Conservation (phyloP, 2,329 filamentous ascomycete genomes). For the Hypoxylon sp. region DNA sequence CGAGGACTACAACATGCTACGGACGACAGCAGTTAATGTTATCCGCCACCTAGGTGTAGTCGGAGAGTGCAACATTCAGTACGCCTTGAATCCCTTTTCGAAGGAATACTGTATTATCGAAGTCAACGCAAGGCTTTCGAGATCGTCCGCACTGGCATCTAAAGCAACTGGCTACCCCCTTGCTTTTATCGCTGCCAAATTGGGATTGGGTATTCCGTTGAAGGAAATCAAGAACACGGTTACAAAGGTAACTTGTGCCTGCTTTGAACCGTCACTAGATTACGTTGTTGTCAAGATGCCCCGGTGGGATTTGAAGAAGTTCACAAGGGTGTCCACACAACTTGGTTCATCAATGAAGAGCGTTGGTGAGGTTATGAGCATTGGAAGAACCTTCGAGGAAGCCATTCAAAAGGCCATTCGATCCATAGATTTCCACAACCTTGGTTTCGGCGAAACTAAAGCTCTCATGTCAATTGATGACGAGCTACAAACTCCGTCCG, state of each 20-base stretch:
- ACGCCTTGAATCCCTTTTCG: constrained; percentile 94
- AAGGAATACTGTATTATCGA: constrained; percentile 99
- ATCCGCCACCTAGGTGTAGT: constrained; percentile 97
- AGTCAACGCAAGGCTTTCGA: constrained; percentile 94
- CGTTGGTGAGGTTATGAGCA: constrained; percentile 99
- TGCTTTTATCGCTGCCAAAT: constrained; percentile 96
- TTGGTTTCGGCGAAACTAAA: constrained; percentile 92
- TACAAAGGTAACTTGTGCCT: constrained; percentile 94
- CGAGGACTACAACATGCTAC: constrained; percentile 99
- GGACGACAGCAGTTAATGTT: constrained; percentile 96
- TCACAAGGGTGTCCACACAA: constrained; percentile 94
- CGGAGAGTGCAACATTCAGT: constrained; percentile 99
- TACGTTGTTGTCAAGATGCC: constrained; percentile 99
- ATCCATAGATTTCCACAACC: constrained; percentile 92
- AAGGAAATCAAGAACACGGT: constrained; percentile 98
- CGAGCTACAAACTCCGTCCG: constrained; percentile 95
- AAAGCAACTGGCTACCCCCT: constrained; percentile 98
- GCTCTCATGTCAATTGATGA: constrained; percentile 96
- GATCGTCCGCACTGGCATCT: constrained; percentile 94
- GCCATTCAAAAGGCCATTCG: constrained; percentile 98
- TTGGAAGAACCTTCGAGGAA: constrained; percentile 96
- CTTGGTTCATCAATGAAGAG: constrained; percentile 99
- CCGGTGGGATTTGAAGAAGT: constrained; percentile 99
- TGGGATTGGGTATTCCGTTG: constrained; percentile 92
- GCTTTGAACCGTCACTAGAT: constrained; percentile 98